Conservation (phyloP, 345 rosid genomes). For the Pugionium cornutum region DNA sequence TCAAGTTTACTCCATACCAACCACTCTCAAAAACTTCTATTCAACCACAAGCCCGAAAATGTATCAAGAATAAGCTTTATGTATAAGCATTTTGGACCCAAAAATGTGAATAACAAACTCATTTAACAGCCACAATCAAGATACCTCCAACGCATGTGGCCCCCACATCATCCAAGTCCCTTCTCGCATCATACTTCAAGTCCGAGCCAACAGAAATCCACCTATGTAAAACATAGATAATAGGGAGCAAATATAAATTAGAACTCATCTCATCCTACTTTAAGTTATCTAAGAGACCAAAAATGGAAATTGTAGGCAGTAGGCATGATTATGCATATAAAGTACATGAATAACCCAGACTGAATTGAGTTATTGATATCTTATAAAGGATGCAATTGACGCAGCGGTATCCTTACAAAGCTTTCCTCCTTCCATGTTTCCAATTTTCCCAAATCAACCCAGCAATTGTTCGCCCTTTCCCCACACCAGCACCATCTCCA, state of each 20-base stretch:
- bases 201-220: slow-evolving; percentile 99
- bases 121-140: not conserved
- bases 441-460: slow-evolving; percentile 94
- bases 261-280: slow-evolving; percentile 10
- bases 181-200: slow-evolving; percentile 91
- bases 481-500: slow-evolving; percentile 98
- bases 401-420: slow-evolving; percentile 46
- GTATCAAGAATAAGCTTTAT: too few relatives aligned
- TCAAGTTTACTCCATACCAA: too few relatives aligned
- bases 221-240: slow-evolving; percentile 46
- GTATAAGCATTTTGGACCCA: slow-evolving; percentile 8
- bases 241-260: slow-evolving; percentile 10
- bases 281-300: slow-evolving; percentile 11
- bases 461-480: slow-evolving; percentile 93
- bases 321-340: slow-evolving; percentile 8
- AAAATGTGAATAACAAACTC: slow-evolving; percentile 6
- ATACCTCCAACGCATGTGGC: slow-evolving; percentile 77
- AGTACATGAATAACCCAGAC: slow-evolving; percentile 18
- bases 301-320: not conserved
- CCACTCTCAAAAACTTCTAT: too few relatives aligned
- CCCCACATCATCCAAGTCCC: slow-evolving; percentile 97
- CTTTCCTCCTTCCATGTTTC: slow-evolving; percentile 74
- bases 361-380: not conserved
- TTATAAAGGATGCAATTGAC: not conserved
- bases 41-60: too few relatives aligned